Percentiles rank a stretch among this genome's conserved stretches.
Evolutionary conservation across 116 monocot genomes (phyloP).

Genomic region (Thalassia testudinum): DNA sequence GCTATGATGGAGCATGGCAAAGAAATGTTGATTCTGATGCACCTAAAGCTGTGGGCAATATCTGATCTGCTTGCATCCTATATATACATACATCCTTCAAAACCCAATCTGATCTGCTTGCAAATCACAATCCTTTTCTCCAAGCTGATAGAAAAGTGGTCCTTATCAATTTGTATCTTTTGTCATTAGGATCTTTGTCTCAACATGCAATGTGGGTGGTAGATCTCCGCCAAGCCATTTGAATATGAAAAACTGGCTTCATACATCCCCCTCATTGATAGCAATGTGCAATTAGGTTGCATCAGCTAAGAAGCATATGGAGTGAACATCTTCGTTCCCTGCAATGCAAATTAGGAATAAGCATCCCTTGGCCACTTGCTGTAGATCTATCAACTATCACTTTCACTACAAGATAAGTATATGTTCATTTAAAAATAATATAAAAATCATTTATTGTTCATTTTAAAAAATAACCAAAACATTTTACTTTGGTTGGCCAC

Average conservation of each 20-base stretch:
- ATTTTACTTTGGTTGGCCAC: no score
- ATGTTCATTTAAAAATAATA: no score
- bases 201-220: constrained; percentile 70
- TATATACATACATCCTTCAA: constrained; percentile 2
- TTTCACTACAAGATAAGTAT: no score
- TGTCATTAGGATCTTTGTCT: constrained; percentile 29
- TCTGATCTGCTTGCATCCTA: constrained; percentile 32
- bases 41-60: constrained; percentile 21
- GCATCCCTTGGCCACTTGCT: neutral
- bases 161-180: neutral
- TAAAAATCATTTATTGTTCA: no score
- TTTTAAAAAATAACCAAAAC: no score
- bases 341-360: neutral
- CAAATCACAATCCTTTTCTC: neutral
- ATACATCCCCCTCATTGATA: constrained; percentile 14
- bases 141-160: neutral
- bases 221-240: constrained; percentile 37
- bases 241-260: constrained; percentile 46
- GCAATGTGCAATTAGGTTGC: neutral
- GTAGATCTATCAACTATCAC: no score
- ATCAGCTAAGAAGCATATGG: neutral
- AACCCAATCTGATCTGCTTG: neutral
- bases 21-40: constrained; percentile 24
- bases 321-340: constrained; percentile 6
- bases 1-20: constrained; percentile 1